Base-by-base conservation (phyloP, 2,329 filamentous ascomycete genomes). In the Calonectria pteridis region DNA sequence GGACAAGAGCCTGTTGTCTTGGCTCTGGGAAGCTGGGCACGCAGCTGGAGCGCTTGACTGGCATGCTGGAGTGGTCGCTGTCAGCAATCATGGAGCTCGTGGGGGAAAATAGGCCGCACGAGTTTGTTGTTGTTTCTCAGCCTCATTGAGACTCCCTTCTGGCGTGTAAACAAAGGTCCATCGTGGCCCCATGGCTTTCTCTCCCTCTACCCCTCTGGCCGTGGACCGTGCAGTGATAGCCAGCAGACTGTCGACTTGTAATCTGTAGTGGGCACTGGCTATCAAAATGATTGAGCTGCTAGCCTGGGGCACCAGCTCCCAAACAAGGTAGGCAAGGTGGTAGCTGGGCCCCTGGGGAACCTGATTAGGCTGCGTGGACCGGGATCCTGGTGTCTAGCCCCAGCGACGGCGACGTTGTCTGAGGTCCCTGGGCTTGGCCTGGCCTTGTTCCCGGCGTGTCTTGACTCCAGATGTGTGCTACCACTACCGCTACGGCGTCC, bases 21-120 rank as follows among this genome's bases (percentile, higher is more conserved):
- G 37, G 33, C n/a, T 63, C 26, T 49, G 49, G 55, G 9, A 20
- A 59, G 9, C 49, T 43, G 18, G 23, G n/a, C n/a, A 37, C 50
- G 43, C 18, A 20, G 31, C 13, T 23, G 49, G 18, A 28, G 35
- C 35, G 23, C 26, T 65, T 67, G 66, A 59, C 73, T 75, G 73
- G 73, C 31, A 76, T 75, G 67, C 53, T 28, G 33, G 49, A 50
- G 62, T 18, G 18, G 43, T 33, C 33, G 28, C 33, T 33, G 46
- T 70, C 65, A 75, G 71, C 66, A 66, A 62, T 70, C 72, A 51
- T 73, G 75, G 73, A 71, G 71, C 67, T 67, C 64, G 64, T 73
- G 73, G 58, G 49, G 63, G 26, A 33, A n/a, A 23, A 23, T 2
- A 46, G 23, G n/a, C n/a, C 43, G 43, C n/a, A n/a, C 20, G n/a